These are phyloP conservation scores for Gillenia trifoliata DNA, from an alignment of 306 rosid species.

Conservation along the genomic window DNA sequence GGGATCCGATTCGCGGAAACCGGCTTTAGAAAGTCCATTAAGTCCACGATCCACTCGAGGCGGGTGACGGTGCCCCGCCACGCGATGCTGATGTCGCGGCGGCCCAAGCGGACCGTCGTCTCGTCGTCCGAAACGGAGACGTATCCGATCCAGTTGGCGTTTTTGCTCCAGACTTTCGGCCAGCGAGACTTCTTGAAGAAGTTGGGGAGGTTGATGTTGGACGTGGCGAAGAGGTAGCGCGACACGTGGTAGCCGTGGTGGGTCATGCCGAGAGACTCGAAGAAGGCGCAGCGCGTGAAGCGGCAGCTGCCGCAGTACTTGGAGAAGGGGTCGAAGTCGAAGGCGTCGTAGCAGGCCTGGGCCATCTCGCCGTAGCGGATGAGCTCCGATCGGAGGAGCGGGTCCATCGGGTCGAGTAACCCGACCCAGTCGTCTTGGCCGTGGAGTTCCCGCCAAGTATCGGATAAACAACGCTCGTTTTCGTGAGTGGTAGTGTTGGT, in stretches of 20 bases:
- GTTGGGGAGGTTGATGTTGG: slow-evolving; percentile 53
- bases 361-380: slow-evolving; percentile 88
- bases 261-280: slow-evolving; percentile 28
- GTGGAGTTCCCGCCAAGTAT: slow-evolving; percentile 64
- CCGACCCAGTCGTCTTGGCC: slow-evolving; percentile 71
- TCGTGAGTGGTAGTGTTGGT: background rate
- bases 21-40: slow-evolving; percentile 59
- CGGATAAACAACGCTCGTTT: slow-evolving; percentile 13
- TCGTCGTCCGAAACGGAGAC: slow-evolving; percentile 65
- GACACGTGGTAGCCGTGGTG: slow-evolving; percentile 44
- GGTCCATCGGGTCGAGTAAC: slow-evolving; percentile 67
- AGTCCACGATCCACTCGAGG: slow-evolving; percentile 67
- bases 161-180: slow-evolving; percentile 70
- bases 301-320: slow-evolving; percentile 80
- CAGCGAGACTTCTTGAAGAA: slow-evolving; percentile 75
- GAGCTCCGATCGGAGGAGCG: slow-evolving; percentile 51
- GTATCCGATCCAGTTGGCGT: slow-evolving; percentile 89
- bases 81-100: slow-evolving; percentile 63
- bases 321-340: slow-evolving; percentile 75
- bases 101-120: slow-evolving; percentile 36
- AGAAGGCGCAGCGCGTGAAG: slow-evolving; percentile 36
- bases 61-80: slow-evolving; percentile 81
- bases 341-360: slow-evolving; percentile 83
- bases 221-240: slow-evolving; percentile 73
- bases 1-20: slow-evolving; percentile 34